Evolutionary conservation across 2,329 filamentous ascomycete species (phyloP), one percentile per base, ranked within the genome.

Genomic region (Calonectria pseudoreteaudii): DNA sequence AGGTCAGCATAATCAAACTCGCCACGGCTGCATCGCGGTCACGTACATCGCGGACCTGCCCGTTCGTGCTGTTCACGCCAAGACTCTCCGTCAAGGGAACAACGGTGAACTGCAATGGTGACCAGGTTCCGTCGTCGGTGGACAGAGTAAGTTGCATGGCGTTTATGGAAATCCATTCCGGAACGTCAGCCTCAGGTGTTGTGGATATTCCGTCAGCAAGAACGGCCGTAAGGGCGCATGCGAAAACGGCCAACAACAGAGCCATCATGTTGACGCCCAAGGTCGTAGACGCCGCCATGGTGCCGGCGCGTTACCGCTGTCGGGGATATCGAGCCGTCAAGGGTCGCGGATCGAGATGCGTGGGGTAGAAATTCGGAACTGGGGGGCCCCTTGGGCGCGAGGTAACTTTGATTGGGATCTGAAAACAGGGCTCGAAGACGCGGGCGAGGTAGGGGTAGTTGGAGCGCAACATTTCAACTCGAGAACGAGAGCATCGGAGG

Each of bases 81-180:
- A 86, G 75, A 11, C 78, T 82, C 49, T 76, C 68, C 0, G 87
- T 89, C 72, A 89, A 82, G 16, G 88, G 88, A 47, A 88, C 85
- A 23, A 89, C 83, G 26, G 83, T 83, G 75, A 86, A 88, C 20
- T 86, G 78, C 47, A 84, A 66, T 2, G 82, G 74, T 7, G 79
- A 49, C 28, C 76, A 73, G 6, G 80, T 80, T 10, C 79, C 78
- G 13, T 81, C 74, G 26, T 78, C 80, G 7, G 80, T 75, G 20
- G 82, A 82, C 8, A 89, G 75, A 50, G 82, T 80, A 62, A 90
- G 81, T 52, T 85, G 83, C 84, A 90, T 85, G 62, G 83, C 82
- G 47, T 83, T 86, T 26, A 82, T 79, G 4, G 79, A 68, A 68
- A 85, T 83, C 86, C 85, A 88, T 36, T 80, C 77, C 4, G 86